Evolutionary conservation across 306 rosid genomes (phyloP).

Genomic region (Purshia tridentata): DNA sequence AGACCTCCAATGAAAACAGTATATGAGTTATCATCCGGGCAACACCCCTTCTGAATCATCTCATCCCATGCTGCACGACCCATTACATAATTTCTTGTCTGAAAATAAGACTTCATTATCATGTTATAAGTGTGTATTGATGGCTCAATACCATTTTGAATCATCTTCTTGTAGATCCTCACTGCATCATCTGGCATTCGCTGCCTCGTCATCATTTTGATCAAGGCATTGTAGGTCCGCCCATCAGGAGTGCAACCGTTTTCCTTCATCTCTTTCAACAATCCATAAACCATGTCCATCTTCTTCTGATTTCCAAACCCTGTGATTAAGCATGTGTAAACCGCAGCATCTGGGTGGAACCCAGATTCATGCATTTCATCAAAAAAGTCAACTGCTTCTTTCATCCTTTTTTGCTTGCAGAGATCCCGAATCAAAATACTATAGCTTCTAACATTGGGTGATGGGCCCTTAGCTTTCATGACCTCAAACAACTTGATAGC

Average conservation of each 20-base stretch:
- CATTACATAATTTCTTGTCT: slow-evolving; percentile 60
- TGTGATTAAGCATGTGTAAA: slow-evolving; percentile 74
- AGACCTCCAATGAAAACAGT: slow-evolving; percentile 75
- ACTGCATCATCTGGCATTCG: slow-evolving; percentile 78
- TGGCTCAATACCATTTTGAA: slow-evolving; percentile 56
- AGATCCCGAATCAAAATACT: slow-evolving; percentile 64
- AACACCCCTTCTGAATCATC: slow-evolving; percentile 67
- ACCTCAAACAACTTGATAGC: slow-evolving; percentile 81
- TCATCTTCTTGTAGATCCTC: slow-evolving; percentile 74
- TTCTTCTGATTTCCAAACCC: slow-evolving; percentile 84
- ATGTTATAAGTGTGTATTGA: slow-evolving; percentile 82
- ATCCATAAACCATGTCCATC: slow-evolving; percentile 58
- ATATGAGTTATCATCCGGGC: slow-evolving; percentile 86
- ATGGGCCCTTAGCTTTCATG: slow-evolving; percentile 86
- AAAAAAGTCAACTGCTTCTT: slow-evolving; percentile 61
- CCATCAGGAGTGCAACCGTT: slow-evolving; percentile 71
- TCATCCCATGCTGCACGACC: slow-evolving; percentile 67
- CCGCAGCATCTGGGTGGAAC: slow-evolving; percentile 56
- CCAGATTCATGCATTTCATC: slow-evolving; percentile 61
- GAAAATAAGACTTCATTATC: slow-evolving; percentile 86
- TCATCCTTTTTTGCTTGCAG: slow-evolving; percentile 67
- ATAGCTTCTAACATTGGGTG: slow-evolving; percentile 64
- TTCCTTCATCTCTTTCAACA: slow-evolving; percentile 63
- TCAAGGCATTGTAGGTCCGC: slow-evolving; percentile 69
- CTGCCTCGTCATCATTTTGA: slow-evolving; percentile 67